Percentiles rank a stretch among this genome's conserved stretches.
Evolutionary conservation across 768 basidiomycete genomes (phyloP).

Genomic region (Rhizopogon salebrosus): DNA sequence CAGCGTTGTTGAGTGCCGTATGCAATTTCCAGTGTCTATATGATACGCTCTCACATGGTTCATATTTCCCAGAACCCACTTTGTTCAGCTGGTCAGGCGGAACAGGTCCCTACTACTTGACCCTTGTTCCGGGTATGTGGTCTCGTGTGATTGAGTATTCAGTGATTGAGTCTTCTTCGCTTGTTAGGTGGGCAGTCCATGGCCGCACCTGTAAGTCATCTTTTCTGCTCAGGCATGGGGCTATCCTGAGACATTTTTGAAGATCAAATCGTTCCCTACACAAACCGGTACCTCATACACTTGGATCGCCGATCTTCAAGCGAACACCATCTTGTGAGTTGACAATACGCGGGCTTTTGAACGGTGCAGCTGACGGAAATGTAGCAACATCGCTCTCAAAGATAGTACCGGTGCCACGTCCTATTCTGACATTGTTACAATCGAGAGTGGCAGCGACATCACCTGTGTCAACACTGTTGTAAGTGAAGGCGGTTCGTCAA

Average conservation of each 20-base stretch:
- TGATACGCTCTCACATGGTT: conserved; percentile 2
- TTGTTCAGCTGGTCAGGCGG: conserved; percentile 52
- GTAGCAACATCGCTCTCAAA: conserved; percentile 51
- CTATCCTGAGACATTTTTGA: conserved; percentile 10
- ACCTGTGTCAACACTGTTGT: conserved; percentile 23
- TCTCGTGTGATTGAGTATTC: not conserved
- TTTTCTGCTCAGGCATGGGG: conserved; percentile 3
- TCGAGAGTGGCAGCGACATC: conserved; percentile 32
- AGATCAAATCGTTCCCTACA: conserved; percentile 52
- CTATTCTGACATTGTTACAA: conserved; percentile 47
- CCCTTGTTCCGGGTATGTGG: conserved; percentile 54
- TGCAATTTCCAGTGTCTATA: conserved; percentile 11
- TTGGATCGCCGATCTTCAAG: conserved; percentile 49
- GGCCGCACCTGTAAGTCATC: conserved; percentile 43
- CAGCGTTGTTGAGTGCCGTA: conserved; percentile 46
- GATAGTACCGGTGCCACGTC: conserved; percentile 50
- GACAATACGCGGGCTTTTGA: not conserved
- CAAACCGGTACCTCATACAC: conserved; percentile 40
- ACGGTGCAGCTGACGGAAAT: not conserved
- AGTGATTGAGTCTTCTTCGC: not conserved
- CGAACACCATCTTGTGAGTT: conserved; percentile 45
- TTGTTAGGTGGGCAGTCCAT: conserved; percentile 45
- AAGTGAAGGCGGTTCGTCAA: conserved; percentile 7
- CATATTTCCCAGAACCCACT: conserved; percentile 46
- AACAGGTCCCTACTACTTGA: conserved; percentile 50